Evolutionary conservation across 306 rosid species (phyloP).

Genomic region (Gastrolobium bilobum): DNA sequence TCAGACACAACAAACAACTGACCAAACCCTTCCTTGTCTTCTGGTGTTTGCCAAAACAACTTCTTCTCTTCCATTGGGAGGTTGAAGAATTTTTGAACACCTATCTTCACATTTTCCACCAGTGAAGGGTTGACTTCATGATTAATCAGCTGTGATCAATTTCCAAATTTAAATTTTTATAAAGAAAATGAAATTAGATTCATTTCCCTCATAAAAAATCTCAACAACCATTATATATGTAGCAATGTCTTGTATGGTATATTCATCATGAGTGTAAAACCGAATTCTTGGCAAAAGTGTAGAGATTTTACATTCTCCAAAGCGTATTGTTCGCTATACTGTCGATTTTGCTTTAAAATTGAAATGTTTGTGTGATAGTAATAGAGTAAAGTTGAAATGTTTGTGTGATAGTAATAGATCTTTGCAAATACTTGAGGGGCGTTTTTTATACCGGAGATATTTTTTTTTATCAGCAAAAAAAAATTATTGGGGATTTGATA

Average conservation of each 20-base stretch:
- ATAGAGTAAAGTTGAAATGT: no score
- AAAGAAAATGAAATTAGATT: slow-evolving; percentile 1
- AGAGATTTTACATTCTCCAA: neutral
- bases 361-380: no score
- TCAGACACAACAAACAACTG: slow-evolving; percentile 45
- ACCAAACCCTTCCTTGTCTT: slow-evolving; percentile 46
- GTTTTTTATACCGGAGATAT: no score
- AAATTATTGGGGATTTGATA: no score
- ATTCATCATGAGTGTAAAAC: neutral
- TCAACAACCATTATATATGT: neutral
- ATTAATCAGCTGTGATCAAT: slow-evolving; percentile 39
- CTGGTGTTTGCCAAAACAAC: slow-evolving; percentile 41
- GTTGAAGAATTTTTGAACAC: slow-evolving; percentile 44
- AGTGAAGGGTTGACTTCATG: slow-evolving; percentile 44
- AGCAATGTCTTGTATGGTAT: neutral
- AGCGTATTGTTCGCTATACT: neutral
- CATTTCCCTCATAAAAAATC: neutral
- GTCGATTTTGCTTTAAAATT: neutral
- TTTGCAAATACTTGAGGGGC: no score
- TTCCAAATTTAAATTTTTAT: neutral
- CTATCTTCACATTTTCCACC: slow-evolving; percentile 39
- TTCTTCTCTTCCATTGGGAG: slow-evolving; percentile 46
- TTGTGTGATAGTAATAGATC: no score
- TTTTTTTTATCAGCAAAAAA: no score
- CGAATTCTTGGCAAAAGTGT: neutral